These are phyloP conservation scores for Lecanicillium sp. DNA, from an alignment of 2,329 filamentous ascomycete species.

Conservation along the genomic window DNA sequence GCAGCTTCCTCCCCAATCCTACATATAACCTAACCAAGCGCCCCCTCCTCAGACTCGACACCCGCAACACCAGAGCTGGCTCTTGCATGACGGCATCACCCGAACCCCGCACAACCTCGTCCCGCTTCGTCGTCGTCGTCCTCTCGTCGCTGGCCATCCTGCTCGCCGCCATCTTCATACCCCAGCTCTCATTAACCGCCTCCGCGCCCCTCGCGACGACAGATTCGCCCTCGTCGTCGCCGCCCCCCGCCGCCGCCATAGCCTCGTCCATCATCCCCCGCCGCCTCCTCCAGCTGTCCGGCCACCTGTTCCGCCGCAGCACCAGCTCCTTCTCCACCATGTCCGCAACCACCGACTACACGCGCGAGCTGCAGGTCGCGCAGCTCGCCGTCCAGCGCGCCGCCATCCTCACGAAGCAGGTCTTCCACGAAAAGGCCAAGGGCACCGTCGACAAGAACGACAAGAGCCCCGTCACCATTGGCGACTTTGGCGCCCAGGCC, in stretches of 20 bases:
- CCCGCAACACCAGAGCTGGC: too few relatives aligned
- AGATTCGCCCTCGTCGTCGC: too few relatives aligned
- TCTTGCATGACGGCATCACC: too few relatives aligned
- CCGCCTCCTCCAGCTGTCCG: conserved; percentile 13
- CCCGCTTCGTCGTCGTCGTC: too few relatives aligned
- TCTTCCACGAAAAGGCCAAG: conserved; percentile 77
- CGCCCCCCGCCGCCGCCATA: conserved; percentile 4
- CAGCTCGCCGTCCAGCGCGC: conserved; percentile 83
- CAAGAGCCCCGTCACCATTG: conserved; percentile 93
- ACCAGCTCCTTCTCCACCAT: conserved; percentile 21
- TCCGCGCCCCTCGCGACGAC: not conserved
- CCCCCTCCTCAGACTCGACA: too few relatives aligned
- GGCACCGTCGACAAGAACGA: conserved; percentile 86
- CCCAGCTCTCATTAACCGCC: not conserved
- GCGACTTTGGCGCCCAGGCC: conserved; percentile 95
- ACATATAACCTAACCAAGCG: too few relatives aligned
- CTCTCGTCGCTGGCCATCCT: too few relatives aligned
- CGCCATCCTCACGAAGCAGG: conserved; percentile 43
- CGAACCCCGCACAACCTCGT: too few relatives aligned
- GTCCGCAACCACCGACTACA: conserved; percentile 43
- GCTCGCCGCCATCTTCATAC: not conserved
- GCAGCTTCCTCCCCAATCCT: too few relatives aligned
- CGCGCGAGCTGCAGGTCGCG: conserved; percentile 72
- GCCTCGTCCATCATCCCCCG: conserved; percentile 11
- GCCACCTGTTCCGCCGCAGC: conserved; percentile 7